phyloP scores from a whole-genome alignment of 352 stramenopile genomes.

The Globisporangium uncinulatum region DNA sequence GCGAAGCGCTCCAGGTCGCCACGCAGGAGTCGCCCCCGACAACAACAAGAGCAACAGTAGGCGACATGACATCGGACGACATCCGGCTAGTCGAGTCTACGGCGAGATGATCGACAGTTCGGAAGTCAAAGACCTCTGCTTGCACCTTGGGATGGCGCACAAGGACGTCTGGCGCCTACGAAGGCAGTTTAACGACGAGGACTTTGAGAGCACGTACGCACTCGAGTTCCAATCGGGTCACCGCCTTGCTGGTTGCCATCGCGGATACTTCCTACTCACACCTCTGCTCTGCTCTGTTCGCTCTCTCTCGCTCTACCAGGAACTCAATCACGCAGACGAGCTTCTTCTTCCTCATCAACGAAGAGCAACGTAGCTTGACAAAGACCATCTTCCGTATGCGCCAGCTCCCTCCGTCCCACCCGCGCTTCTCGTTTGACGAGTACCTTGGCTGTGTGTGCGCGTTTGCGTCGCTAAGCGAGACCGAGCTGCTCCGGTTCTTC shows the following conservation, averaged over 20 bases:
- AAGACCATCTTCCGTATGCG: constrained; percentile 33
- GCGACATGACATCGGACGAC: background rate
- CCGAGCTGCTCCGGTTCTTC: constrained; percentile 52
- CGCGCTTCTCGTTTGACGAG: constrained; percentile 46
- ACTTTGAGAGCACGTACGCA: constrained; percentile 28
- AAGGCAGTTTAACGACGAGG: constrained; percentile 34
- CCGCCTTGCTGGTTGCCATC: background rate
- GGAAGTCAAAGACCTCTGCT: constrained; percentile 26
- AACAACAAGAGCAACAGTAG: background rate
- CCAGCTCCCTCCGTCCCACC: constrained; percentile 14
- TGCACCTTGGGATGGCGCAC: constrained; percentile 23
- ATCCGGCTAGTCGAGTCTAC: constrained; percentile 6
- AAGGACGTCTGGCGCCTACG: constrained; percentile 27
- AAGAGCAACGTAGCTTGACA: constrained; percentile 38
- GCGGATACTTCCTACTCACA: background rate
- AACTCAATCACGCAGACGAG: constrained; percentile 30
- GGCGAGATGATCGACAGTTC: constrained; percentile 20
- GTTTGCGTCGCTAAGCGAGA: constrained; percentile 41
- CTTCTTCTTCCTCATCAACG: constrained; percentile 59
- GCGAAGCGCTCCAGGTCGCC: background rate
- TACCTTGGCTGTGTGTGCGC: constrained; percentile 41
- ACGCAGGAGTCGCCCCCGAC: background rate
- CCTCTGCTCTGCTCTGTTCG: background rate
- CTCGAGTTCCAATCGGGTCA: background rate
- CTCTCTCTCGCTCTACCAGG: constrained; percentile 9